Base-by-base conservation (phyloP, 495 filamentous ascomycete genomes). In the Podospora anserina region DNA sequence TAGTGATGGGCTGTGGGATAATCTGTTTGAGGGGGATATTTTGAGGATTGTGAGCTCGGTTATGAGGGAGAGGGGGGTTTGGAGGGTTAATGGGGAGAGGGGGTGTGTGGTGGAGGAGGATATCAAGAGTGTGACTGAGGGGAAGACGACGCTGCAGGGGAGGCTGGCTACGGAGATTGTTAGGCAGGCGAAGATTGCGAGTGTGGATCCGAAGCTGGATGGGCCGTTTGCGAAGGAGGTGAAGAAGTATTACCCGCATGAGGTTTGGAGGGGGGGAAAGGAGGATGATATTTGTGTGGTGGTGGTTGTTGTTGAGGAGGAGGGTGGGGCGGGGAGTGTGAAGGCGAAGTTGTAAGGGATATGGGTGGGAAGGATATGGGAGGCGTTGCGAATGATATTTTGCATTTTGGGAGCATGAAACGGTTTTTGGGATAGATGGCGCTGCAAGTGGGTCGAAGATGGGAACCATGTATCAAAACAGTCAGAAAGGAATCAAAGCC, bases 1-100 rank as follows among this genome's bases (percentile, higher is more conserved):
- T 4, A 97, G 92, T 6, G 95, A 99, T 75, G 95, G 95, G 4
- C 92, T 98, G 4, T 97, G 94, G 88, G 95, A 99, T 77, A 99
- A 99, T 73, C 83, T 99, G n/a, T 93, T 90, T 70, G 88, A 92
- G 70, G 89, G 94, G 74, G 92, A 98, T 69, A 88, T 95, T 28
- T 84, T 99, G 18, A 87, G 88, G 62, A 86, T 95, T 65, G 88
- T 92, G 32, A 93, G 89, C 62, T 82, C 85, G 39, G 80, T 88
- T 6, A 97, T 98, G 94, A 77, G 86, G 7, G 79, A 79, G 27
- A 81, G 82, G 20, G 89, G 89, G 6, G 95, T 91, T 1, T 98
- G 93, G 93, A 49, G 39, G 39, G 78, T 75, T n/a, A 82, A 82
- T 70, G 82, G 80, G 3, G 84, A 84, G 4, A 82, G 86, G 19